Evolutionary conservation across 2,329 filamentous ascomycete genomes (phyloP), one percentile per base, ranked within the genome.

Genomic region (Penicillium oxalicum): DNA sequence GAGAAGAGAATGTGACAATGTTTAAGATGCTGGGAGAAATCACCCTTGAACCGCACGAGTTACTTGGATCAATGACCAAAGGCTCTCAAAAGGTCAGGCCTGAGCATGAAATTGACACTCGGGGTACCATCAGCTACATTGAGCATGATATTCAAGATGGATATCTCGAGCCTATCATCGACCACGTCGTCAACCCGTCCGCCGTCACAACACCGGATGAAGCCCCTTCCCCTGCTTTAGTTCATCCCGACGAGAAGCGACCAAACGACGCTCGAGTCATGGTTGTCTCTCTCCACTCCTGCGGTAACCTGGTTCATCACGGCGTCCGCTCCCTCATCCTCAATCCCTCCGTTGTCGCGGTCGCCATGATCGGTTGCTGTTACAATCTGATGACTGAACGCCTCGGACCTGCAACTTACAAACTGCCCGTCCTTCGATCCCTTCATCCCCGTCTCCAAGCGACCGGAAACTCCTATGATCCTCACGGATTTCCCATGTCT

Each of bases 331-430:
- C 91, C 0, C 79, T 98, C 18, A 71, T 91, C 1, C 72, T 94
- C 49, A 97, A 96, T 64, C 85, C 87, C 0, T 80, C 83, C 4
- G 91, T 97, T 47, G 82, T 83, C 29, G 89, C 90, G n/a, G 86
- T 97, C 24, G 91, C 91, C 49, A 91, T 98, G 65, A 89, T 98
- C 51, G 93, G 93, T 40, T 98, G 93, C 74, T 98, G 93, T 76
- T 97, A 98, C 77, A 98, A 98, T 61, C 81, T 97, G 5, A 74
- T 97, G 58, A 96, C 91, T 0, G 93, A 97, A 70, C 83, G 88
- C 49, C 80, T 96, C 9, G 88, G 88, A 0, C 88, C 90, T 1
- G 86, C 89, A 13, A 90, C 88, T 0, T 91, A 88, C 74, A 95
- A 96, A 67, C 78, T 88, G 18, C 85, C 89, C 1, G 81, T 82